Evolutionary conservation across 2,329 filamentous ascomycete genomes (phyloP).

Genomic region (Dendrostoma leiphaemia): DNA sequence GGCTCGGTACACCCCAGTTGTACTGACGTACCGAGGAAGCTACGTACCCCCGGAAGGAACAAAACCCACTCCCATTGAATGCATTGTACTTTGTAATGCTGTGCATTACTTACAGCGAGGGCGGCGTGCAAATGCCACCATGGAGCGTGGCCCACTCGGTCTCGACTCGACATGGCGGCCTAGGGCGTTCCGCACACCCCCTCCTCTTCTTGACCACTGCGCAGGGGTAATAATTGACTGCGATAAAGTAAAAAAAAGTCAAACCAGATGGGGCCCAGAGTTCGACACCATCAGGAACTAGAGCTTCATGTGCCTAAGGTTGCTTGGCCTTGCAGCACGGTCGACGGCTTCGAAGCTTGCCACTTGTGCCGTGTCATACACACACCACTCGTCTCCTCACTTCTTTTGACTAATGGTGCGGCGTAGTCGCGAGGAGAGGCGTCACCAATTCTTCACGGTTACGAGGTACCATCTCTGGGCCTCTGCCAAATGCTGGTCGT

Average conservation of each 20-base stretch:
- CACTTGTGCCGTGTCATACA: conserved; percentile 13
- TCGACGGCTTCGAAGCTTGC: conserved; percentile 9
- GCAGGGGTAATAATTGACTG: background rate
- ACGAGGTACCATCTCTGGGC: conserved; percentile 15
- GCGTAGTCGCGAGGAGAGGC: background rate
- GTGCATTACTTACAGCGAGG: too few species aligned
- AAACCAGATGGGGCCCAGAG: background rate
- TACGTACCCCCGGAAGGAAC: background rate
- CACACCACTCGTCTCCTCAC: conserved; percentile 11
- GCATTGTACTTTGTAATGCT: too few species aligned
- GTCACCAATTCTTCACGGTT: conserved; percentile 1
- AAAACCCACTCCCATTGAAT: background rate
- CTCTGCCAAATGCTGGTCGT: background rate
- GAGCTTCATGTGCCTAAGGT: background rate
- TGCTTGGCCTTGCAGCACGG: background rate
- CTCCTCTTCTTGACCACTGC: background rate
- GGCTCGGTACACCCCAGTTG: background rate
- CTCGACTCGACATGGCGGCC: conserved; percentile 3
- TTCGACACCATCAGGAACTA: background rate
- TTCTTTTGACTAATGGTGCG: too few species aligned
- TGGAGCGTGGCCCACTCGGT: background rate
- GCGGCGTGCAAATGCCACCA: conserved; percentile 2
- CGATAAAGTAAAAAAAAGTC: background rate
- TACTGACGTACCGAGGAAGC: background rate
- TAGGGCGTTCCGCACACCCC: background rate